A percentile compares a stretch with the other conserved stretches of the same genome.
phyloP scores from a whole-genome alignment of 1,284 basidiomycete genomes.

The Xanthoconium separans region DNA sequence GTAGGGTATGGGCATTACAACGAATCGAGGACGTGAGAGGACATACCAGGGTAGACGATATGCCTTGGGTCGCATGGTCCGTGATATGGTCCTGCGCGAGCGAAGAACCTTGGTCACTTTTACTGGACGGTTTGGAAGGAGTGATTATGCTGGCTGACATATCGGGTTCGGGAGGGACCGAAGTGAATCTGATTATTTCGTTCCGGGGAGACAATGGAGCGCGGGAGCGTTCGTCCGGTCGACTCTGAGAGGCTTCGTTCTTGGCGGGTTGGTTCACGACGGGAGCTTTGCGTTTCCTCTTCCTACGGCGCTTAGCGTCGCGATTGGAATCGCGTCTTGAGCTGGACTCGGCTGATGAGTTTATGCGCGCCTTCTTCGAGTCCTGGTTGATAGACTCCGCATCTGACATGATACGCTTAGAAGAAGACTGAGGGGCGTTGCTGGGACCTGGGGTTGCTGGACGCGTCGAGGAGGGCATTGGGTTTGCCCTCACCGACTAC shows the following conservation, averaged over 20 bases:
- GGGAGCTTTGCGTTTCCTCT: conserved; percentile 40
- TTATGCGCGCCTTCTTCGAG: conserved; percentile 25
- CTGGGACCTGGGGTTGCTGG: conserved; percentile 18
- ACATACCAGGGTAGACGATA: conserved; percentile 19
- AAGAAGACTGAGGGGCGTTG: neutral
- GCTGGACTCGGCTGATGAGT: conserved; percentile 20
- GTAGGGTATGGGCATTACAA: conserved; percentile 9
- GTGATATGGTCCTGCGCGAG: neutral
- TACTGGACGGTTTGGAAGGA: neutral
- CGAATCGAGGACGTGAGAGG: neutral
- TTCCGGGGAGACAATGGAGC: conserved; percentile 25
- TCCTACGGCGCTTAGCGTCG: conserved; percentile 42
- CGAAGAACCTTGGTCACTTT: neutral
- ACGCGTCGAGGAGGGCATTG: conserved; percentile 28
- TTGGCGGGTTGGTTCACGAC: conserved; percentile 26
- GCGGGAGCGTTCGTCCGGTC: conserved; percentile 14
- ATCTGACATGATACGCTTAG: conserved; percentile 29
- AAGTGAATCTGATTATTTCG: conserved; percentile 28
- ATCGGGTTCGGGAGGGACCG: conserved; percentile 15
- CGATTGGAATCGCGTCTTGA: conserved; percentile 35
- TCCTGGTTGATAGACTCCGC: conserved; percentile 16
- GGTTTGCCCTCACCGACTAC: neutral
- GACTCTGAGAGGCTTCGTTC: conserved; percentile 11
- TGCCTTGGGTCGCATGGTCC: neutral
- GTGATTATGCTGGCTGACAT: neutral